Evolutionary conservation across 2,329 filamentous ascomycete species (phyloP), one percentile per base, ranked within the genome.

Genomic region (Alternaria infectoria): DNA sequence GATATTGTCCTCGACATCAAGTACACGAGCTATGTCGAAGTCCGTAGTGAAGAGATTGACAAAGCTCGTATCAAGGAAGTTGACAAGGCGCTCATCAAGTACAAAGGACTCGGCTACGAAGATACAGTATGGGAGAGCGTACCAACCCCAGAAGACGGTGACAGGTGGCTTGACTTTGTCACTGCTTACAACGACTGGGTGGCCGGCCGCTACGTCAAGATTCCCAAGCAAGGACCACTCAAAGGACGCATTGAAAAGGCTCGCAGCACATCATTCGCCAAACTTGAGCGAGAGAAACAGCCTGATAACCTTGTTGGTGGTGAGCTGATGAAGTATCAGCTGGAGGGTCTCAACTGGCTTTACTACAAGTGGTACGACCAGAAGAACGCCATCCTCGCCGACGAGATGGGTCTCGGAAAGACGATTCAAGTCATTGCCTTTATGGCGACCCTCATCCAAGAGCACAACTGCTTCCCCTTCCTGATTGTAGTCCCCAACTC

Each of bases 381-480:
- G 69, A 90, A 92, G 74, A 98, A 96, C 73, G 91, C 93, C 26
- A 95, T 98, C 62, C 86, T 98, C 7, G 96, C 96, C 0, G 96
- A 99, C 75, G 96, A 99, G 77, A 99, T 99, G 96, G 96, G 96
- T 44, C 87, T 99, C 2, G 96, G 96, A 30, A 99, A 99, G 83
- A 99, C 96, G 0, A 93, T 99, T 30, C 96, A 99, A 77, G 89
- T 97, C 56, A 91, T 98, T 64, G 88, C 90, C 3, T 87, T 97
- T 66, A 86, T 98, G 64, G 89, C 92, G 2, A 89, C 90, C 1
- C 81, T 98, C 40, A 78, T 85, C 5, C 81, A 82, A 66, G 82
- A 85, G 32, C 86, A 88, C 73, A 84, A 87, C 74, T 96, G 93
- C 79, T 98, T 92, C 87, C 96, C 96, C 0, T 98, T 97, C 76